Conservation (phyloP, 345 rosid genomes). For the Linum tenue region DNA sequence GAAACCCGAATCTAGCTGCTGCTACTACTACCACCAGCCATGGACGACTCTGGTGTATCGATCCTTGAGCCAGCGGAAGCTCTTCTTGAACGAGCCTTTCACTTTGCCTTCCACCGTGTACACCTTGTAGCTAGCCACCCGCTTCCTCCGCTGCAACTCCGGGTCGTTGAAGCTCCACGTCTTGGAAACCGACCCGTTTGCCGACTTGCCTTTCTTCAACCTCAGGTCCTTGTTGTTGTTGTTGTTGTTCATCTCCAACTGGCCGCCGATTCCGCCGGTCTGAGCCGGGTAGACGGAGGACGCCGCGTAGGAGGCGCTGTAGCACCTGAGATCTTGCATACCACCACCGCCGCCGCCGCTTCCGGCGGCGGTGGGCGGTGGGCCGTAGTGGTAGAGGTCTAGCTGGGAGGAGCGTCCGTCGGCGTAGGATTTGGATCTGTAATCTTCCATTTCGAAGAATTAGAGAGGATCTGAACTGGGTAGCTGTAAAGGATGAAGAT, state of each 20-base stretch:
- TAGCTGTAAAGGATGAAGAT: too few species aligned
- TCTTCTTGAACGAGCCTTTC: constrained; percentile 57
- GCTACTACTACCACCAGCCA: constrained; percentile 23
- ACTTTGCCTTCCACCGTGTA: constrained; percentile 64
- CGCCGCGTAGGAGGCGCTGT: background rate
- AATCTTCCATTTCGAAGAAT: background rate
- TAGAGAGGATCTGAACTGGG: too few species aligned
- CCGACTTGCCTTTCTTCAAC: constrained; percentile 41
- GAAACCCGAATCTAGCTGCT: too few species aligned
- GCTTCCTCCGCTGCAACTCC: constrained; percentile 59
- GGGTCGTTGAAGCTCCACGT: constrained; percentile 57
- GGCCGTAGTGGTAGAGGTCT: background rate
- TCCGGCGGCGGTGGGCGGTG: background rate
- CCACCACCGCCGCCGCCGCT: background rate
- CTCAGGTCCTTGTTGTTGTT: constrained; percentile 21
- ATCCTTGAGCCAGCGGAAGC: constrained; percentile 58
- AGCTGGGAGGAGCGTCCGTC: background rate
- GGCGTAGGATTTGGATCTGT: background rate
- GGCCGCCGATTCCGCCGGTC: background rate
- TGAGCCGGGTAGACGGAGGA: background rate
- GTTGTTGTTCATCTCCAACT: background rate
- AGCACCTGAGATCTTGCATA: background rate
- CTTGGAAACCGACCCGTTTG: constrained; percentile 30
- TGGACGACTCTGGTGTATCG: constrained; percentile 35
- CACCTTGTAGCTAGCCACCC: constrained; percentile 61